A percentile compares a stretch with the other conserved stretches of the same genome.
These are phyloP conservation scores for Coemansia erecta DNA, from an alignment of 192 early-diverging fungal genomes.

Conservation along the genomic window DNA sequence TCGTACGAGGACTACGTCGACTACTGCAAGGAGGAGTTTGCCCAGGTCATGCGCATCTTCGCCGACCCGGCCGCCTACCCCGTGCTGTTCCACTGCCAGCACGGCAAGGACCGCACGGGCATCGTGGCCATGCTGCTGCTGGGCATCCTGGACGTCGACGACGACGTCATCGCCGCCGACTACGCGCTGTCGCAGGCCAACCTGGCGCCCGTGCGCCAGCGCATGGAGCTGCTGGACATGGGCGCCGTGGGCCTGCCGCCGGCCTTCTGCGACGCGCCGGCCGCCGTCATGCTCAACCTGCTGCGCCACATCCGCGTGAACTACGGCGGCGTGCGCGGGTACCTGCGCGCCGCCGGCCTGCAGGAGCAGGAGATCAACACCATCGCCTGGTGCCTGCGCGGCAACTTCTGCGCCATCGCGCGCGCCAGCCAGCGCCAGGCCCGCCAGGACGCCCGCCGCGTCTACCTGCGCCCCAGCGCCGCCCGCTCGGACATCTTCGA, in stretches of 20 bases:
- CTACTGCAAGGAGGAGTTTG: constrained; percentile 55
- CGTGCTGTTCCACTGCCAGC: constrained; percentile 65
- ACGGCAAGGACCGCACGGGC: constrained; percentile 69
- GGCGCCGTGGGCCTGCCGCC: constrained; percentile 53
- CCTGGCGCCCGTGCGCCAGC: constrained; percentile 41
- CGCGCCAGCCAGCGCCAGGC: constrained; percentile 14
- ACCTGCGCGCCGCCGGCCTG: constrained; percentile 43
- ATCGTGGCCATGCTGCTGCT: constrained; percentile 58
- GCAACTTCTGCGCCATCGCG: constrained; percentile 46
- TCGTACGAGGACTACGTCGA: constrained; percentile 55
- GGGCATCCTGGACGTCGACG: constrained; percentile 55
- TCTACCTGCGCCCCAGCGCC: constrained; percentile 21
- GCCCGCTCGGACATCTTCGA: constrained; percentile 15
- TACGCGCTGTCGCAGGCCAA: constrained; percentile 54
- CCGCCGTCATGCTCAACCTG: constrained; percentile 47
- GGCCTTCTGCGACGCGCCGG: constrained; percentile 53
- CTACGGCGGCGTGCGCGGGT: constrained; percentile 45
- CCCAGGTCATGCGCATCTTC: constrained; percentile 53
- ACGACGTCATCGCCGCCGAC: constrained; percentile 57
- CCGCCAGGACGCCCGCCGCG: constrained; percentile 13
- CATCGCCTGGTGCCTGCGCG: constrained; percentile 50
- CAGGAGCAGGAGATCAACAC: constrained; percentile 39
- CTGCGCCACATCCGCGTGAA: constrained; percentile 32
- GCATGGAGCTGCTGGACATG: constrained; percentile 56
- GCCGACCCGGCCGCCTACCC: constrained; percentile 57